Evolutionary conservation across 2,329 filamentous ascomycete genomes (phyloP), one percentile per base, ranked within the genome.

Genomic region (Cryphonectria japonica): DNA sequence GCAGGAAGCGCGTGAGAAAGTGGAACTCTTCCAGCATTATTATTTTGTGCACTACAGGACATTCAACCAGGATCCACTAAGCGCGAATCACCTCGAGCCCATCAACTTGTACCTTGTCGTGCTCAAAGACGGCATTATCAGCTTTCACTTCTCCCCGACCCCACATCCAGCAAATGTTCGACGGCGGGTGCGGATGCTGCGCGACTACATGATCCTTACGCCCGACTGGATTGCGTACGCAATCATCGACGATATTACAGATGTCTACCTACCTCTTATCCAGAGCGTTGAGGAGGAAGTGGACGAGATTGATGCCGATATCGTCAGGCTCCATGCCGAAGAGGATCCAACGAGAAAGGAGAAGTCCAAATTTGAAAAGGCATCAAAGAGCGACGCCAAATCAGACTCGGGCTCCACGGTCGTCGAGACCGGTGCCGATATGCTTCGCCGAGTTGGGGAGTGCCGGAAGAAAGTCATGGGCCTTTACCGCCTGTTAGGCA

Each of bases 181-280:
- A 32, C 90, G 96, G 62, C 91, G 96, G 46, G 95, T 99, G 77
- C 92, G 96, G 14, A 96, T 99, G 80, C 83, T 99, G 63, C 93
- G 93, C 74, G 96, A 99, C 80, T 99, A 97, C 80, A 87, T 98
- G 76, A 93, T 97, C 60, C 85, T 98, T 16, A 95, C 93, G 63
- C 93, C 95, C 0, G 96, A 99, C 80, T 99, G 96, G 96, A 98
- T 99, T 76, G 97, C 94, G 9, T 99, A 99, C 78, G 96, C 95
- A 64, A 92, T 98, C 75, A 98, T 98, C 74, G 96, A 99, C 81
- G 96, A 99, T 79, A 97, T 99, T 76, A 99, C 96, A 7, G 96
- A 99, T 80, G 95, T 94, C 2, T 99, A 98, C 78, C 93, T 92
- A 7, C 96, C 96, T 0, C 84, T 98, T 64, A 98, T 99, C 69